Evolutionary conservation across 2,329 filamentous ascomycete species (phyloP), one percentile per base, ranked within the genome.

Genomic region (Blastomyces emzantsi): DNA sequence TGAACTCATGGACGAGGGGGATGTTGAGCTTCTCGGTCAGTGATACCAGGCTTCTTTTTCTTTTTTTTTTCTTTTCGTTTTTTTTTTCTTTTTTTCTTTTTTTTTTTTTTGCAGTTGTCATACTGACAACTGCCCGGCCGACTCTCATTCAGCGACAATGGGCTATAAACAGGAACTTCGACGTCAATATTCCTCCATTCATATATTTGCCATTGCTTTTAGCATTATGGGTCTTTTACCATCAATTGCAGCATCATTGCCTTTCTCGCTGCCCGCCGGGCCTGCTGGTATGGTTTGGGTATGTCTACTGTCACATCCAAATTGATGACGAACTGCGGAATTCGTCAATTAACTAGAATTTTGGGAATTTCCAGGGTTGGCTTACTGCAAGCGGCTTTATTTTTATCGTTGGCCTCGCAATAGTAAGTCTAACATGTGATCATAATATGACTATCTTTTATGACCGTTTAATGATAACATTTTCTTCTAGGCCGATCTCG

Each of bases 211-310:
- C 36, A 81, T 84, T 64, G 82, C 81, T 2, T 84, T 84, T 64
- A 80, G 79, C 69, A 83, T 87, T 67, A 86, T 87, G 83, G 83
- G 83, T 1, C 71, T 87, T 7, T 73, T 86, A 1, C 83, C 84
- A 0, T 86, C 83, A 4, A 86, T 86, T 65, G 83, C 84, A 6
- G 82, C 81, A 36, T 86, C 84, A 0, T 72, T 87, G 13, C 70
- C 82, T 0, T 86, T 85, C 67, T 85, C 82, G 3, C 76, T 87
- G 49, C 83, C 84, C 1, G 81, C 83, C 5, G 84, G 84, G 0
- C 83, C 83, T 0, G 83, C 80, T 2, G 84, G 84, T 3, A 83
- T 86, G 79, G 82, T 86, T 62, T 86, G 84, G 83, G 81, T 82
- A 65, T 28, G 39, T 17, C 15, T 41, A 5, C 39, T 41, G 62